phyloP scores from a whole-genome alignment of 2,329 filamentous ascomycete genomes.

The Hansfordia pulvinata region DNA sequence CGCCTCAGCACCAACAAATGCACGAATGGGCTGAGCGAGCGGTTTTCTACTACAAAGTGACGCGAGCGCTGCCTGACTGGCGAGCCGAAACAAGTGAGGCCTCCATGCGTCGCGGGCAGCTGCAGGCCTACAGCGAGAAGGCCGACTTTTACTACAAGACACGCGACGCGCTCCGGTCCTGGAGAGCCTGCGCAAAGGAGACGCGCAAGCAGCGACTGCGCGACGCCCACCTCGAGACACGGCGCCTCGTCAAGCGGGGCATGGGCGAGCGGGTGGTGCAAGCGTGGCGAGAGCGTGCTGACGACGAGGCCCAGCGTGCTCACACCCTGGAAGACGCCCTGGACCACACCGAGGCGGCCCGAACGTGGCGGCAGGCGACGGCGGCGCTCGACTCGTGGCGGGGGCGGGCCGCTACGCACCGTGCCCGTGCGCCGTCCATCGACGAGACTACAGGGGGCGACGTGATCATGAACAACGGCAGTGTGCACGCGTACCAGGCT shows the following conservation, averaged over 20 bases:
- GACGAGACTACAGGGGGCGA: too few species aligned
- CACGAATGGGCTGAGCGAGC: constrained; percentile 12
- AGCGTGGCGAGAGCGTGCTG: constrained; percentile 13
- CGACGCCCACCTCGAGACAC: constrained; percentile 17
- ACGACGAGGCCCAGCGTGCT: constrained; percentile 11
- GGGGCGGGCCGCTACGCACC: too few species aligned
- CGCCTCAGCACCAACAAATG: constrained; percentile 9
- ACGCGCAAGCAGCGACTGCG: constrained; percentile 16
- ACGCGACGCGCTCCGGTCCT: constrained; percentile 9
- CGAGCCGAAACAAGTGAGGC: constrained; percentile 8
- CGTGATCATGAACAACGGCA: too few species aligned
- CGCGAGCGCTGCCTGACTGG: constrained; percentile 14
- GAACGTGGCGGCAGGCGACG: constrained; percentile 9
- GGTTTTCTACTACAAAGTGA: constrained; percentile 13
- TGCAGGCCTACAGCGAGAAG: constrained; percentile 11
- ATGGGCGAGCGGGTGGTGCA: constrained; percentile 16
- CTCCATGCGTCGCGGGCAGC: constrained; percentile 8
- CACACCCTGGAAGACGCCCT: constrained; percentile 12
- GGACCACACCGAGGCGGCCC: constrained; percentile 9
- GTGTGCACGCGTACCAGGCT: too few species aligned
- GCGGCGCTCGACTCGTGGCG: constrained; percentile 14
- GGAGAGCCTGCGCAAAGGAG: constrained; percentile 12
- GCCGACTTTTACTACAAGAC: constrained; percentile 17
- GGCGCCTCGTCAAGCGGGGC: constrained; percentile 17
- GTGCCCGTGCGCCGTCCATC: too few species aligned